phyloP scores from a whole-genome alignment of 2,329 filamentous ascomycete genomes.

The Claviceps capensis region DNA sequence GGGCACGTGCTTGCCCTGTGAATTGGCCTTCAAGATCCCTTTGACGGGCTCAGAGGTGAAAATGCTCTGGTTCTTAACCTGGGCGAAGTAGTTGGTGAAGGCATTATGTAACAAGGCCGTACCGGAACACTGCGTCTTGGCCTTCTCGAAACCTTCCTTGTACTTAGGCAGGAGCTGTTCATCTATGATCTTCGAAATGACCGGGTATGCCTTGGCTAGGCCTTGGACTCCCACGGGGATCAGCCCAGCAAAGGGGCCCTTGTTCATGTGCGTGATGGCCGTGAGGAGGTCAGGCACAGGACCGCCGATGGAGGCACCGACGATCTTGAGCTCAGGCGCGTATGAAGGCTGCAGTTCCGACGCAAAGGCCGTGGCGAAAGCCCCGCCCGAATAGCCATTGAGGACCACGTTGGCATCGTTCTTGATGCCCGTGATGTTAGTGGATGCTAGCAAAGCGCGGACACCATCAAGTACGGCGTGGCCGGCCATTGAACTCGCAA shows the following conservation, averaged over 20 bases:
- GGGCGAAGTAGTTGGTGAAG: not conserved
- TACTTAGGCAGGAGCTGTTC: constrained; percentile 8
- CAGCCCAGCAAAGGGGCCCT: constrained; percentile 8
- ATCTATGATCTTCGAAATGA: constrained; percentile 5
- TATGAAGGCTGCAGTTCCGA: constrained; percentile 7
- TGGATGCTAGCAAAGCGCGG: constrained; percentile 22
- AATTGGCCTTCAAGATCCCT: not conserved
- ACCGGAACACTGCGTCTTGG: not conserved
- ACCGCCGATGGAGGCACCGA: constrained; percentile 12
- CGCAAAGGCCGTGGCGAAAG: constrained; percentile 2
- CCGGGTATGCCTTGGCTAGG: constrained; percentile 9
- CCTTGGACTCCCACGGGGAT: constrained; percentile 12
- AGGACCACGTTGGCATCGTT: constrained; percentile 22
- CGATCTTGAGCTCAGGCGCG: constrained; percentile 10
- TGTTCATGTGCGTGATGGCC: constrained; percentile 8
- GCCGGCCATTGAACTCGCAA: constrained; percentile 25
- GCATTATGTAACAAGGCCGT: not conserved
- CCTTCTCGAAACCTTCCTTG: not conserved
- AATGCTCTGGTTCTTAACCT: not conserved
- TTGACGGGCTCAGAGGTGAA: not conserved
- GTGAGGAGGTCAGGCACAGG: constrained; percentile 8
- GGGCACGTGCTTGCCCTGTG: not conserved
- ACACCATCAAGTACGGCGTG: constrained; percentile 30
- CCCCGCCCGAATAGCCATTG: constrained; percentile 25
- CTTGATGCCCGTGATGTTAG: constrained; percentile 15